Percentiles rank a stretch among this genome's conserved stretches.
Conservation (phyloP, 129 eudicot genomes). For the Tagetes patula region DNA sequence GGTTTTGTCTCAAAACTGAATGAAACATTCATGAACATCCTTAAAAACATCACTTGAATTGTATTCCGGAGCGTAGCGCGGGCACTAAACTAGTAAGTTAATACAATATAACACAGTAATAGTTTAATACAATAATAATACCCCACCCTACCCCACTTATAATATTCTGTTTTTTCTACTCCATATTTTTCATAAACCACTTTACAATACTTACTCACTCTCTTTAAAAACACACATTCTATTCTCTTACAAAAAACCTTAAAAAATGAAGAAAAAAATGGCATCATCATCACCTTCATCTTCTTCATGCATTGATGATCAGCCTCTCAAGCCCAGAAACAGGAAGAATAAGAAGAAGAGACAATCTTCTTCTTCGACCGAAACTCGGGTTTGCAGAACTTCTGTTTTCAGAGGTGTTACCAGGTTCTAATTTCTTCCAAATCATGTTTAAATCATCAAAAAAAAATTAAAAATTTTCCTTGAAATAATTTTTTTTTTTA, state of each 20-base stretch:
- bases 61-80: too few relatives aligned
- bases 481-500: background rate
- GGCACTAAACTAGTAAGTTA: too few relatives aligned
- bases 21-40: too few relatives aligned
- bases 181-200: conserved; percentile 38
- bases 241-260: background rate
- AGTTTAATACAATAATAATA: background rate
- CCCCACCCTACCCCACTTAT: background rate
- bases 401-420: conserved; percentile 85
- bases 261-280: conserved; percentile 31
- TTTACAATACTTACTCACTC: conserved; percentile 11
- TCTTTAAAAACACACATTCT: background rate
- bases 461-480: background rate
- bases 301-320: conserved; percentile 38
- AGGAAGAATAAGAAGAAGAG: conserved; percentile 22
- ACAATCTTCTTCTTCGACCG: conserved; percentile 27
- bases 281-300: conserved; percentile 36
- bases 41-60: too few relatives aligned
- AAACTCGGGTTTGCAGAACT: conserved; percentile 40
- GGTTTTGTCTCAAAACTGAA: too few relatives aligned
- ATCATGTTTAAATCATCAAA: background rate
- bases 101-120: too few relatives aligned
- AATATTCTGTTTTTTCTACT: conserved; percentile 13
- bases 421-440: conserved; percentile 34
- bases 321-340: conserved; percentile 10